Percentiles rank a stretch among this genome's conserved stretches.
Evolutionary conservation across 1,284 basidiomycete species (phyloP).

Genomic region (Ganoderma boninense): DNA sequence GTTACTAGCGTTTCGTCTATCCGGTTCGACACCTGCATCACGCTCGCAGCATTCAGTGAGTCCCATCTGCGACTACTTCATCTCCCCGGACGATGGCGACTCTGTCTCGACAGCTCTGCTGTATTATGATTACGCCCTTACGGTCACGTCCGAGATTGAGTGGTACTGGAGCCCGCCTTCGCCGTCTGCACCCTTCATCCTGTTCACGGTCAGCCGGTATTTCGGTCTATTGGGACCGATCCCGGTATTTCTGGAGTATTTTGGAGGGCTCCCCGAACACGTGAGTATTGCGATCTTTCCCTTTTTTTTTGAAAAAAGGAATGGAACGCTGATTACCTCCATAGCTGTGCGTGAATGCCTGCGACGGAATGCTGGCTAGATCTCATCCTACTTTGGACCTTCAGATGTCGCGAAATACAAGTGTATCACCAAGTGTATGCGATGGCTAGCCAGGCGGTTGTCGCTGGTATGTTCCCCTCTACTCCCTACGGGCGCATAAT

Average conservation of each 20-base stretch:
- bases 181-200: conserved; percentile 17
- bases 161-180: conserved; percentile 26
- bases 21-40: conserved; percentile 24
- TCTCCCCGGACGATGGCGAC: neutral
- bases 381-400: neutral
- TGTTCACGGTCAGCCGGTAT: conserved; percentile 31
- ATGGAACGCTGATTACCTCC: neutral
- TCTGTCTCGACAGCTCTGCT: conserved; percentile 17
- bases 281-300: conserved; percentile 14
- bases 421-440: conserved; percentile 26
- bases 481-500: neutral
- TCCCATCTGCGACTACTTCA: neutral
- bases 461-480: conserved; percentile 11
- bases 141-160: conserved; percentile 24
- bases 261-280: conserved; percentile 17
- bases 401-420: conserved; percentile 29
- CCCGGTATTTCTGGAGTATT: conserved; percentile 32
- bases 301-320: no score
- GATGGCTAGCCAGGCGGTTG: conserved; percentile 22
- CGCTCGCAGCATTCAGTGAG: conserved; percentile 27
- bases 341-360: conserved; percentile 11
- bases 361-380: neutral
- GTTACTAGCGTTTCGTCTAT: conserved; percentile 18
- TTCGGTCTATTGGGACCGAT: conserved; percentile 28
- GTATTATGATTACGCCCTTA: conserved; percentile 30